These are phyloP conservation scores for Sinapis alba DNA, from an alignment of 441 rosid genomes.

Conservation along the genomic window DNA sequence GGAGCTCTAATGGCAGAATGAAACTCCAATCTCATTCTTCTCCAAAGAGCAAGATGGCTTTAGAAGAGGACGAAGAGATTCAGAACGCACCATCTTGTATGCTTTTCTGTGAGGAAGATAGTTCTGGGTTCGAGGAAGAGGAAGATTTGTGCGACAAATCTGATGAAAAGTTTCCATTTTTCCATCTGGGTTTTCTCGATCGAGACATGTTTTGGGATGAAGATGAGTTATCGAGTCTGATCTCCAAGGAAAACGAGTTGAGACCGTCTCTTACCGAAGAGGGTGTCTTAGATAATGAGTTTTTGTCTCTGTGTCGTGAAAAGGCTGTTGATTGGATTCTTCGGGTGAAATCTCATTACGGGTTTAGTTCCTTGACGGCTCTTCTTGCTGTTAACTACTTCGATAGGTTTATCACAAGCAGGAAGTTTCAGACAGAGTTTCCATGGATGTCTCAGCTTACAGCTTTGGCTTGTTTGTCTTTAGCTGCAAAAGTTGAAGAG, in stretches of 20 bases:
- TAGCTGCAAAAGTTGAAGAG: conserved; percentile 81
- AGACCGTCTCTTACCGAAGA: conserved; percentile 34
- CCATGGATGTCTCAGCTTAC: conserved; percentile 75
- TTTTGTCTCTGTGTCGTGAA: conserved; percentile 47
- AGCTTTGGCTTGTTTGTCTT: conserved; percentile 64
- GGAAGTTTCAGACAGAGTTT: conserved; percentile 55
- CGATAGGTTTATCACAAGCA: conserved; percentile 61
- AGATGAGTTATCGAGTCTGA: conserved; percentile 47
- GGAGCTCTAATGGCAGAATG: background rate
- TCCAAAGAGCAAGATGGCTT: conserved; percentile 60
- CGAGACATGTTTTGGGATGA: conserved; percentile 59
- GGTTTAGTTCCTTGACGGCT: conserved; percentile 60
- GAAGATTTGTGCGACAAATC: conserved; percentile 36
- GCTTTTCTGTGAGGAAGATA: conserved; percentile 76
- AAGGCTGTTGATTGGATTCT: conserved; percentile 67
- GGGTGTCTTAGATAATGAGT: conserved; percentile 50
- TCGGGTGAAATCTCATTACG: conserved; percentile 53
- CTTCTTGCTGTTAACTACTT: conserved; percentile 69
- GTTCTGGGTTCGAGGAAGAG: conserved; percentile 31
- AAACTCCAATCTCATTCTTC: conserved; percentile 45
- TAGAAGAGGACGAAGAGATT: conserved; percentile 44
- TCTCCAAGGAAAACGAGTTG: conserved; percentile 50
- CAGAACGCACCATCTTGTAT: conserved; percentile 43
- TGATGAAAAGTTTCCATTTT: conserved; percentile 43
- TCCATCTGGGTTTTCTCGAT: conserved; percentile 42